phyloP scores from a whole-genome alignment of 495 filamentous ascomycete species.

The Neurospora sp. region DNA sequence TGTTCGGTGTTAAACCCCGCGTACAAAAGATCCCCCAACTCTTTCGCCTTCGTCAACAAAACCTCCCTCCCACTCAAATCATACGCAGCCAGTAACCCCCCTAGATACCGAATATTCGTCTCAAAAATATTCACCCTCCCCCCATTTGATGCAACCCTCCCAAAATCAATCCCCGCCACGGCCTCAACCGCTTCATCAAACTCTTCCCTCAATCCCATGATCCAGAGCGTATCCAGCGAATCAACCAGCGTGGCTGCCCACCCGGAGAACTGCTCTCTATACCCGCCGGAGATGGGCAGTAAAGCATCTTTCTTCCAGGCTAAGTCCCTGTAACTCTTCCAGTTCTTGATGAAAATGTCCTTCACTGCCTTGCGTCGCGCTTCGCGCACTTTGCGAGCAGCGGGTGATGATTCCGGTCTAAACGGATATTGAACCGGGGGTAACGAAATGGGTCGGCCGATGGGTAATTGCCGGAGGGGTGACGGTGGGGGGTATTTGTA shows the following conservation, averaged over 20 bases:
- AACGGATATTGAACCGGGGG: conserved; percentile 63
- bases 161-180: conserved; percentile 75
- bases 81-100: conserved; percentile 67
- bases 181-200: conserved; percentile 71
- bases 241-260: conserved; percentile 92
- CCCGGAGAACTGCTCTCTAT: conserved; percentile 65
- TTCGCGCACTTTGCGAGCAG: conserved; percentile 43
- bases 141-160: conserved; percentile 25
- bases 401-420: conserved; percentile 38
- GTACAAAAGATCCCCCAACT: conserved; percentile 76
- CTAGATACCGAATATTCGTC: conserved; percentile 74
- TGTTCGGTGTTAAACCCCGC: conserved; percentile 82
- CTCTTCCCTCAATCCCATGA: conserved; percentile 76
- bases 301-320: conserved; percentile 79
- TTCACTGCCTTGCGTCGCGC: conserved; percentile 52
- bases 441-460: conserved; percentile 32
- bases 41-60: conserved; percentile 67
- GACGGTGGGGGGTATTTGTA: conserved; percentile 42
- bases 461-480: conserved; percentile 52
- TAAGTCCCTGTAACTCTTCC: conserved; percentile 63
- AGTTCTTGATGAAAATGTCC: conserved; percentile 57
- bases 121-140: conserved; percentile 67
- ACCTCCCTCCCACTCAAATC: conserved; percentile 64
- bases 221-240: conserved; percentile 79
- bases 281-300: conserved; percentile 49